Percentiles rank a stretch among this genome's conserved stretches.
Conservation (phyloP, 1,284 basidiomycete genomes). For the Microbotryum lychnidis-dioicae region DNA sequence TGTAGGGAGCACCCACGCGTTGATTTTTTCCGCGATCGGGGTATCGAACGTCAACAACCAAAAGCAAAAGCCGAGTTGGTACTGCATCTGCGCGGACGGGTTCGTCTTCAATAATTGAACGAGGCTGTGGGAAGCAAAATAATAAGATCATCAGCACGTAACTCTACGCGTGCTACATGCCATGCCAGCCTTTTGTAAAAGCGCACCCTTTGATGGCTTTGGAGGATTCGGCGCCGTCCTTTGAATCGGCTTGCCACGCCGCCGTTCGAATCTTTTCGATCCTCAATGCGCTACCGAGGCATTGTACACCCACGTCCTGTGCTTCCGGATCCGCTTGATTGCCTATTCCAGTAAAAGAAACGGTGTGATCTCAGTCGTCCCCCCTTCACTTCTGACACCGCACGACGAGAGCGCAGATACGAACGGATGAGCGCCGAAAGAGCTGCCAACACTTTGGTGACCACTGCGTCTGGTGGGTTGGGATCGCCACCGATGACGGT, state of each 20-base stretch:
- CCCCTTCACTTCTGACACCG: not conserved
- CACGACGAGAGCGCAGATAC: constrained; percentile 3
- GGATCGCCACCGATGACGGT: constrained; percentile 60
- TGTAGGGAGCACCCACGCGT: constrained; percentile 48
- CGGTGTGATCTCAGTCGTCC: too few species aligned
- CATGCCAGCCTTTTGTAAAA: not conserved
- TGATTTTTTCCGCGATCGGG: constrained; percentile 72
- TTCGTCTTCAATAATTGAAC: constrained; percentile 17
- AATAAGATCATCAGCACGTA: not conserved
- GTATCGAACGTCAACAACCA: constrained; percentile 91
- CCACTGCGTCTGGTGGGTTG: constrained; percentile 6
- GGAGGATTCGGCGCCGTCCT: constrained; percentile 20
- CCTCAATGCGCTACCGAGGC: constrained; percentile 75
- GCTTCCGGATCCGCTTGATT: constrained; percentile 48
- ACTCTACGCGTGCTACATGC: not conserved
- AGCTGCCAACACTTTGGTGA: constrained; percentile 17
- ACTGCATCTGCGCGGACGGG: constrained; percentile 74
- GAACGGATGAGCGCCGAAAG: constrained; percentile 27
- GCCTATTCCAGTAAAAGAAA: constrained; percentile 2
- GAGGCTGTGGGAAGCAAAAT: constrained; percentile 11
- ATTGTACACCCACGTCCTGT: constrained; percentile 82
- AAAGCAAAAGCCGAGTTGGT: constrained; percentile 82
- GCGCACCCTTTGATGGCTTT: constrained; percentile 51
- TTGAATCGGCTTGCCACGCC: constrained; percentile 43
- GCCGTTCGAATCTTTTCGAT: constrained; percentile 61